Base-by-base conservation (phyloP, 2,329 filamentous ascomycete species). In the Didymella glomerata region DNA sequence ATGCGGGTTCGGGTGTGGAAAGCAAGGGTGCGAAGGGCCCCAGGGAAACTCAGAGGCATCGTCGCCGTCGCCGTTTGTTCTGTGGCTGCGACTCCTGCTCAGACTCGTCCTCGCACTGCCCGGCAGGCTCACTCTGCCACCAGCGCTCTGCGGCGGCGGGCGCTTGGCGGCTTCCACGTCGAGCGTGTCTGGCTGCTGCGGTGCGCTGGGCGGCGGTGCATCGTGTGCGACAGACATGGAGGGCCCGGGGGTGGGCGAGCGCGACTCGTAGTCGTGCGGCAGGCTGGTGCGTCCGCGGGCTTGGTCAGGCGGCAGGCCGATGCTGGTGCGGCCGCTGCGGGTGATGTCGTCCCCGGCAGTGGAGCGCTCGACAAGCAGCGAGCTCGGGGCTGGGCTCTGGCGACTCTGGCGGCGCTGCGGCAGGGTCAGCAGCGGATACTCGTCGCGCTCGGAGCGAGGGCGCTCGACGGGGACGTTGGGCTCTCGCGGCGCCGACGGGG, bases 21-120 rank as follows among this genome's bases (percentile, higher is more conserved):
- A 98, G 77, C 95, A 99, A 4, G 95, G 94, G 75, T 99, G 95
- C 40, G 90, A 88, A 14, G 93, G 93, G 0, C 95, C 94, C 95
- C 95, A 99, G 77, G 92, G 87, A 50, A 92, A 87, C 62, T 90
- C 90, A 14, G 75, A 77, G 0, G 56, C 67, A 46, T 69, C 69
- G 60, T 76, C 74, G 54, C 51, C 68, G 32, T 74, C 70, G 50
- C 87, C 88, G 22, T 85, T 84, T 48, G 88, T 85, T 14, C 72
- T 77, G 47, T 51, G 34, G 18, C 68, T 62, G 34, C 59, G 57
- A 9, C 61, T 61, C 18, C 70, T 71, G 48, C 67, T 68, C 59
- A 76, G 63, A 30, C 73, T 76, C 28, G 64, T 64, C 34, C 69
- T 64, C 13, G 63, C 67, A 10, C 72, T 75, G 48, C 52, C 60